Evolutionary conservation across 1,139 yeast species (phyloP), one percentile per base, ranked within the genome.

Genomic region (Geotrichum candidum): DNA sequence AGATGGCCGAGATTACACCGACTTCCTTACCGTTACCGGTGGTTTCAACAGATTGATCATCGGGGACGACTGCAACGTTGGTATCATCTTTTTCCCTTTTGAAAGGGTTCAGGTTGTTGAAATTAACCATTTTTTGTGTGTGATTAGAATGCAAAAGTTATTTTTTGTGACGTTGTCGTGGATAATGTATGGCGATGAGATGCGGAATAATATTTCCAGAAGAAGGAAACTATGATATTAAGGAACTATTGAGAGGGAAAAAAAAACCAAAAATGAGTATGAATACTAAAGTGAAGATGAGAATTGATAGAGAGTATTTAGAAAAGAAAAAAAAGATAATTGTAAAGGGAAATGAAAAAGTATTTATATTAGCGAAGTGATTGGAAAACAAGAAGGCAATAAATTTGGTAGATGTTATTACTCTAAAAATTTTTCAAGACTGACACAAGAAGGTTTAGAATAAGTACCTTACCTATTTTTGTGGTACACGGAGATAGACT

Each of bases 1-100:
- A 86, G 33, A 85, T 80, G 57, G 90, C 88, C 2, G 90, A 85
- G n/a, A 83, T 63, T 48, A 82, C 73, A n/a, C 94, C 92, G 60
- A 87, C 31, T 31, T 61, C 61, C 9, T 61, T 46, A 54, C 60
- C 61, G 27, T 56, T 58, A 15, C 57, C 58, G 10, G 57, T 52
- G 31, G 29, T 27, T 25, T 50, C 52, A 23, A 25, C 1, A n/a
- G 48, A 41, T n/a, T 41, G 48, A n/a, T n/a, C 9, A 41, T 41
- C 48, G 6, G 48, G n/a, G 1, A n/a, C 48, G 2, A 41, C 18
- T n/a, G 48, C n/a, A 2, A 41, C 22, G 18, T n/a, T 15, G 18
- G 48, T 41, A n/a, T 7, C 18, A 41, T n/a, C n/a, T 41, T 41
- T 23, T 41, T 41, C 48, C 22, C n/a, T 41, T 41, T 41, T 41